Evolutionary conservation across 352 stramenopile species (phyloP).

Genomic region (Peronosclerospora sorghi): DNA sequence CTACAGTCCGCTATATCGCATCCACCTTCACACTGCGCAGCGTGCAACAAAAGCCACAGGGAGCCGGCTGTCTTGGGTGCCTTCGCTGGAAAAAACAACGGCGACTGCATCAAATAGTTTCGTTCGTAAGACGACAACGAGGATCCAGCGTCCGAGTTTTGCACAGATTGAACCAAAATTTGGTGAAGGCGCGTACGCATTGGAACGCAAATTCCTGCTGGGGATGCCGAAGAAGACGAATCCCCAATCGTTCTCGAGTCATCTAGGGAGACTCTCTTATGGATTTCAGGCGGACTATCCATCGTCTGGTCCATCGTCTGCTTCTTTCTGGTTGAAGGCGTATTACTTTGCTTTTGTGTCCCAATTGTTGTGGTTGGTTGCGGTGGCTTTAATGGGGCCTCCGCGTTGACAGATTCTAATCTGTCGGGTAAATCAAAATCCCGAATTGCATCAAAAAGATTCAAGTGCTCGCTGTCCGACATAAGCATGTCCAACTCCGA

Average conservation of each 20-base stretch:
- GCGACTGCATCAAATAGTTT: slow-evolving; percentile 39
- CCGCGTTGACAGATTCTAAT: slow-evolving; percentile 5
- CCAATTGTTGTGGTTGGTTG: slow-evolving; percentile 6
- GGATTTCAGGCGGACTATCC: slow-evolving; percentile 4
- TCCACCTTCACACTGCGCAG: slow-evolving; percentile 29
- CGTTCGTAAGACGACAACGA: slow-evolving; percentile 37
- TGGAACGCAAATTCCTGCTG: slow-evolving; percentile 17
- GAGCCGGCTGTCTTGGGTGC: slow-evolving; percentile 51
- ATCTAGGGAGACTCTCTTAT: slow-evolving; percentile 13
- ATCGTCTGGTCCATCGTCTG: slow-evolving; percentile 13
- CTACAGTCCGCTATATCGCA: slow-evolving; percentile 48
- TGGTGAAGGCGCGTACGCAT: slow-evolving; percentile 34
- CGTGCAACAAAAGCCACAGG: slow-evolving; percentile 57
- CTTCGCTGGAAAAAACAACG: slow-evolving; percentile 41
- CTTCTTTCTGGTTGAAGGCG: slow-evolving; percentile 1
- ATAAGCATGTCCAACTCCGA: slow-evolving; percentile 45
- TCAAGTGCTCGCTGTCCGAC: slow-evolving; percentile 51
- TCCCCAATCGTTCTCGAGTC: slow-evolving; percentile 18
- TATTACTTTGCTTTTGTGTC: slow-evolving; percentile 11
- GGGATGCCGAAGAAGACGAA: slow-evolving; percentile 13
- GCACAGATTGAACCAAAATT: slow-evolving; percentile 31
- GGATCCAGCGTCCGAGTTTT: slow-evolving; percentile 31
- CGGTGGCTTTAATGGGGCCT: slow-evolving; percentile 5
- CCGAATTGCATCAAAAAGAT: slow-evolving; percentile 61
- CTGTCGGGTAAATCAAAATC: slow-evolving; percentile 44